Conservation (phyloP, 192 early-diverging fungal genomes). For the Coemansia sp. region DNA sequence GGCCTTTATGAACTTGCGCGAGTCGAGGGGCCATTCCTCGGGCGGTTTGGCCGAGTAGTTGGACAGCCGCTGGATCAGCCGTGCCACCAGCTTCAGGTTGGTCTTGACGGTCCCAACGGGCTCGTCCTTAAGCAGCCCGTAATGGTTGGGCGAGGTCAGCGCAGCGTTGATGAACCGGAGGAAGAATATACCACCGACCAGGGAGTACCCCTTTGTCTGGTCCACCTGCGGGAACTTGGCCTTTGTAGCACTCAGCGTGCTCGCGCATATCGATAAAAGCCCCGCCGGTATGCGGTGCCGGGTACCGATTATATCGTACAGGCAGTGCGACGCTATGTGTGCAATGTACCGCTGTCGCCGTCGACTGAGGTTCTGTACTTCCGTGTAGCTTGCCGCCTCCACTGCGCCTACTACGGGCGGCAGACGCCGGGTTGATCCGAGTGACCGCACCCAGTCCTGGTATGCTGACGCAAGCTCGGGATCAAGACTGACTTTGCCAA, state of each 20-base stretch:
- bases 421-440: slow-evolving; percentile 10
- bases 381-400: slow-evolving; percentile 47
- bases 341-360: slow-evolving; percentile 39
- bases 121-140: slow-evolving; percentile 29
- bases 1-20: slow-evolving; percentile 33
- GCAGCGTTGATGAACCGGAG: slow-evolving; percentile 50
- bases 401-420: slow-evolving; percentile 31
- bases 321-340: slow-evolving; percentile 40
- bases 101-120: slow-evolving; percentile 25
- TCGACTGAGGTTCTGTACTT: slow-evolving; percentile 52
- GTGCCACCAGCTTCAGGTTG: slow-evolving; percentile 42
- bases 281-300: slow-evolving; percentile 29
- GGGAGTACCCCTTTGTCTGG: slow-evolving; percentile 30
- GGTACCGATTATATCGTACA: slow-evolving; percentile 36
- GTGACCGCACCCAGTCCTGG: slow-evolving; percentile 48
- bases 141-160: slow-evolving; percentile 38
- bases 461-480: slow-evolving; percentile 37
- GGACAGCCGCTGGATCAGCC: slow-evolving; percentile 47
- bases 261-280: slow-evolving; percentile 40
- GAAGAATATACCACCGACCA: slow-evolving; percentile 51
- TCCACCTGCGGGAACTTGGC: slow-evolving; percentile 33
- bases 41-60: slow-evolving; percentile 41
- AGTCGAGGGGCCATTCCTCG: slow-evolving; percentile 46
- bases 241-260: slow-evolving; percentile 28
- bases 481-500: slow-evolving; percentile 42